phyloP scores from a whole-genome alignment of 306 rosid species.

The Trifolium pratense region DNA sequence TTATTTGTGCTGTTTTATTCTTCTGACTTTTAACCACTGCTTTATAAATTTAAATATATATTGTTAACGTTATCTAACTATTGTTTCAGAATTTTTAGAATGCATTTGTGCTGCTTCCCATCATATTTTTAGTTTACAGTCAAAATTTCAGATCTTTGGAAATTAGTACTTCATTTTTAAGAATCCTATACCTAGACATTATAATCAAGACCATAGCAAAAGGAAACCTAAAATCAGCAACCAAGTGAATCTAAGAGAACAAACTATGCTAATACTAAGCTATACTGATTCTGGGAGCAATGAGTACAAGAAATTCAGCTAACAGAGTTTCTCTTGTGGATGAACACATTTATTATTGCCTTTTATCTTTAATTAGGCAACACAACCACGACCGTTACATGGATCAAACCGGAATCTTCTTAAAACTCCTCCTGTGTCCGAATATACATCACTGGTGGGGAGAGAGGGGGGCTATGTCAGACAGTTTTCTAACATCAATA shows the following conservation, averaged over 20 bases:
- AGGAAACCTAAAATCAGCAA: neutral
- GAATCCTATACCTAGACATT: slow-evolving; percentile 11
- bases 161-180: slow-evolving; percentile 11
- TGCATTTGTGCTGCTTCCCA: neutral
- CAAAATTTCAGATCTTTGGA: slow-evolving; percentile 8
- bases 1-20: slow-evolving; percentile 20
- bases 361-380: neutral
- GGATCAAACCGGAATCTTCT: no score
- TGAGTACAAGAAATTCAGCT: slow-evolving; percentile 16
- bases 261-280: neutral
- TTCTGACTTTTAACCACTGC: neutral
- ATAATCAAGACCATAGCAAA: neutral
- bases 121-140: neutral
- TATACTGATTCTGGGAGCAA: slow-evolving; percentile 5
- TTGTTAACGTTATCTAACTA: neutral
- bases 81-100: slow-evolving; percentile 10
- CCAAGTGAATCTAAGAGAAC: slow-evolving; percentile 26
- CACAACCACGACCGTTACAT: no score
- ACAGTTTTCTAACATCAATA: neutral
- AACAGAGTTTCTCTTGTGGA: neutral
- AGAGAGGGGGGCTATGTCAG: no score
- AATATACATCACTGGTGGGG: neutral
- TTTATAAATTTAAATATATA: neutral
- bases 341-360: neutral
- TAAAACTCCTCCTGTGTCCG: no score